Evolutionary conservation across 257 asterid genomes (phyloP), one percentile per base, ranked within the genome.

Genomic region (Catharanthus roseus): DNA sequence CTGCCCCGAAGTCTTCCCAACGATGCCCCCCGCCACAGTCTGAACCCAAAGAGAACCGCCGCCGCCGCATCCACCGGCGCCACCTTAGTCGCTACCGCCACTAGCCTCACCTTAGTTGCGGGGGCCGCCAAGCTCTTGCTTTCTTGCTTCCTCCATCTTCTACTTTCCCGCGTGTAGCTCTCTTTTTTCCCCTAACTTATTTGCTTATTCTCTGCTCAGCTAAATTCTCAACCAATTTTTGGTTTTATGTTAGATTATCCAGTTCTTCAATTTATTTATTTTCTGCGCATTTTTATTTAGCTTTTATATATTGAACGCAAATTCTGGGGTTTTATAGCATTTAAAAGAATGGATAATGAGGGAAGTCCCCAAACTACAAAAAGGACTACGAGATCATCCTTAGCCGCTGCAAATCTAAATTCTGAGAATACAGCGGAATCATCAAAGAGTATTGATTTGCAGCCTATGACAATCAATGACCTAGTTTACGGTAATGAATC

Each of bases 341-440:
- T 55, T 55, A 24, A 3, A 55, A 79, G 10, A 57, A 92, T 89
- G 97, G 76, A 75, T 65, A 82, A 74, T 58, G 89, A 77, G 50
- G 88, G 70, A 50, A 80, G 75, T 71, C 85, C 93, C 15, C 84
- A 79, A 72, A 69, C 54, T 67, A 73, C 77, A 36, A 80, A 87
- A 81, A 90, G 97, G 84, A 54, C 86, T 77, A 88, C 90, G 36
- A 86, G 98, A 71, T 82, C 79, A 65, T 73, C 89, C 4, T 69
- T 85, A 31, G 78, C 80, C 42, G 53, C 67, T 73, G 70, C 85
- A 16, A 67, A 11, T 66, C 77, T 82, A 28, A 83, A 79, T 79
- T 69, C 86, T 7, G 85, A 85, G 53, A 60, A 77, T 76, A 81
- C 73, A 10, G 75, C 33, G 16, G 87, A 75, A 65, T 75, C 80